Conservation (phyloP, 2,329 filamentous ascomycete species). For the Clonostachys sp. region DNA sequence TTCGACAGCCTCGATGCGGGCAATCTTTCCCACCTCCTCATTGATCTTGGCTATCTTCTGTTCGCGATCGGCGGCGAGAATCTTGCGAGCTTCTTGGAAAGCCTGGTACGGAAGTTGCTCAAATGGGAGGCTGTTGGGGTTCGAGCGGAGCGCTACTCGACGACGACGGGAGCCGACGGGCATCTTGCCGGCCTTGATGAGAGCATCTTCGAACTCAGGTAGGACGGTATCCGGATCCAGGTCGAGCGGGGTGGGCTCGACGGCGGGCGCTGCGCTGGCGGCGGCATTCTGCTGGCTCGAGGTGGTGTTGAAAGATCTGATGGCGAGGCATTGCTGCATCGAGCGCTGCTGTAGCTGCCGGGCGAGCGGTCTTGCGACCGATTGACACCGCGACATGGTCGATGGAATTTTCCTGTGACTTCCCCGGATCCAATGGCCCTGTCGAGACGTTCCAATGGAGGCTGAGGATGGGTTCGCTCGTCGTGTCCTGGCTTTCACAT, state of each 20-base stretch:
- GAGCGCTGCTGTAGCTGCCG: slow-evolving; percentile 11
- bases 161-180: slow-evolving; percentile 84
- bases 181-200: slow-evolving; percentile 63
- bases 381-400: slow-evolving; percentile 55
- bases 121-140: slow-evolving; percentile 66
- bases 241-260: slow-evolving; percentile 29
- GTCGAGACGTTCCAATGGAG: no score
- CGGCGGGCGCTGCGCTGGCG: neutral
- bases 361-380: slow-evolving; percentile 49
- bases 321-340: slow-evolving; percentile 17
- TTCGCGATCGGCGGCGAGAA: slow-evolving; percentile 73
- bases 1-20: slow-evolving; percentile 56
- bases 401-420: no score
- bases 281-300: neutral
- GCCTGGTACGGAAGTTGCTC: slow-evolving; percentile 95
- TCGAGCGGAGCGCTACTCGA: slow-evolving; percentile 64
- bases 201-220: slow-evolving; percentile 52
- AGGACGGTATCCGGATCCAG: slow-evolving; percentile 67
- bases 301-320: slow-evolving; percentile 27
- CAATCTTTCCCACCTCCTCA: slow-evolving; percentile 63
- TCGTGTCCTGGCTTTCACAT: no score
- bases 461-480: no score
- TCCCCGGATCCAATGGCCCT: no score
- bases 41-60: slow-evolving; percentile 76
- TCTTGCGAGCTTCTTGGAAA: slow-evolving; percentile 90